Base-by-base conservation (phyloP, 140 eudicot species). In the Flaveria floridana region DNA sequence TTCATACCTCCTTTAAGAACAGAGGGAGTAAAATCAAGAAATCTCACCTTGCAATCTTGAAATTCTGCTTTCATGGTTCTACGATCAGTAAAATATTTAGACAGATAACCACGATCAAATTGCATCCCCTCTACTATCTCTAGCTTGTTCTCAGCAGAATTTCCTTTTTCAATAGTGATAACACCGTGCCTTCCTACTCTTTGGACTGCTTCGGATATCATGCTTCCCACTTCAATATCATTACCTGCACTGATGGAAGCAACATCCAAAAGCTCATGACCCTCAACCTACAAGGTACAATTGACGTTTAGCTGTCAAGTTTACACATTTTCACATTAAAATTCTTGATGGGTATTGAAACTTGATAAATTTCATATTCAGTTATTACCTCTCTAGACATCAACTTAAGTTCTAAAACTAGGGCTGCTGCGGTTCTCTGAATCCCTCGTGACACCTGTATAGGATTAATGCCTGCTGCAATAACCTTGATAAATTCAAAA, bases 221-320 rank as follows among this genome's bases (percentile, higher is more conserved):
- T 86, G 78, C 75, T 85, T 76, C 99, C 97, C 0, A 90, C 85
- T 25, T 65, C 92, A 70, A 68, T 51, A 70, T 94, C 92, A 65
- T 90, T 90, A 52, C 96, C 97, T 34, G 99, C 96, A 84, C 98
- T 93, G 19, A 93, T 91, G 34, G 97, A 70, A 13, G 98, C 98
- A 72, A 93, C 98, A 81, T 86, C 79, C 53, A 87, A 93, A 57
- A 93, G 86, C 84, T 93, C 97, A 82, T 84, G 83, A 80, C 90
- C 96, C 74, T 88, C 96, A 84, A 93, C 95, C 97, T 93, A 87
- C 77, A 79, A 70, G 13, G 47, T 50, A 67, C 25, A 37, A 37
- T 41, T 25, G 64, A 61, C 20, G 25, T 65, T 51, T 59, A 72
- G 73, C 75, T 66, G 80, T 58, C 72, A 69, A 34, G 13, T 78